phyloP scores from a whole-genome alignment of 768 basidiomycete genomes.

The Obba rivulosa region DNA sequence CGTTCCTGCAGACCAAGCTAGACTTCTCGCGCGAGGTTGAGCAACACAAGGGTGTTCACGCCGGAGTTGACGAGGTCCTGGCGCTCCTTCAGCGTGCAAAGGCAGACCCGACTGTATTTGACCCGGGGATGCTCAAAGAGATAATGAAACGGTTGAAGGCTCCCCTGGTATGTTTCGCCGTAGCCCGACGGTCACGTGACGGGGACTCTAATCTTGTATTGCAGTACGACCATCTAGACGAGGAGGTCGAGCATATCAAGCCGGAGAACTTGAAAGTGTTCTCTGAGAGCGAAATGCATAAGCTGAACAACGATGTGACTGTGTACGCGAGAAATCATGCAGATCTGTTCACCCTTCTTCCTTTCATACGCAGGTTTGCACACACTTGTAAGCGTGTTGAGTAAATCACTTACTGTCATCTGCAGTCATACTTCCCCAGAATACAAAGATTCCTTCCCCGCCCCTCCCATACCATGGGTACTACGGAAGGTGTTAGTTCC shows the following conservation, averaged over 20 bases:
- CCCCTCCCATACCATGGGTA: slow-evolving; percentile 29
- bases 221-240: slow-evolving; percentile 32
- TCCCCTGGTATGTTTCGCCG: slow-evolving; percentile 25
- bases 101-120: slow-evolving; percentile 26
- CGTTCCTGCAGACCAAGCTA: slow-evolving; percentile 30
- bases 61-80: slow-evolving; percentile 22
- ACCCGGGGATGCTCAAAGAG: slow-evolving; percentile 21
- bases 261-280: slow-evolving; percentile 28
- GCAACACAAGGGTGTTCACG: slow-evolving; percentile 32
- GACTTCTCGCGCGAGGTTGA: slow-evolving; percentile 32
- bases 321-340: slow-evolving; percentile 29
- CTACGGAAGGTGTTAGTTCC: slow-evolving; percentile 32
- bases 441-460: slow-evolving; percentile 32
- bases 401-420: neutral
- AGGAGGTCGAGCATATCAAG: slow-evolving; percentile 31
- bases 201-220: neutral
- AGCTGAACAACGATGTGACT: slow-evolving; percentile 23
- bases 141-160: slow-evolving; percentile 25
- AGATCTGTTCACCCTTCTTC: slow-evolving; percentile 28
- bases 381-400: neutral
- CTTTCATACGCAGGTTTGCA: slow-evolving; percentile 34
- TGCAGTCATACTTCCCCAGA: slow-evolving; percentile 34
- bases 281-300: slow-evolving; percentile 22
- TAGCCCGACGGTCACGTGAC: neutral
- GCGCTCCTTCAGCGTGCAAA: slow-evolving; percentile 19